Percentiles rank a stretch among this genome's conserved stretches.
Evolutionary conservation across 345 rosid species (phyloP).

Genomic region (Linum lewisii): DNA sequence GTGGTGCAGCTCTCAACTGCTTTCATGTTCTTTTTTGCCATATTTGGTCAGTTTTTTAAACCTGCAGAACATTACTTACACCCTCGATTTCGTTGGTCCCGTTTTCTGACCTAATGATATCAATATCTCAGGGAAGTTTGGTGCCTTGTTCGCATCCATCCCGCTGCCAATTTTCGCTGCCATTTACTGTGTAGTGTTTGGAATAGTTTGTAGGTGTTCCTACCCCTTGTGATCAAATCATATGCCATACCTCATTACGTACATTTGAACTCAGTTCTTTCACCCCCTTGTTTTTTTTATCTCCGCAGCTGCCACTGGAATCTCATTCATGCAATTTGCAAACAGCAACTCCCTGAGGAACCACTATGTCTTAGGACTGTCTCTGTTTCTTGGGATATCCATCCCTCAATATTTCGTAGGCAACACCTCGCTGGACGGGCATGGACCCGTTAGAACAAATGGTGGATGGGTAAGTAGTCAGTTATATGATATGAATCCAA

Average conservation of each 20-base stretch:
- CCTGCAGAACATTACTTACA: background rate
- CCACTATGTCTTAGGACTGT: conserved; percentile 68
- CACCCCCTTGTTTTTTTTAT: too few species aligned
- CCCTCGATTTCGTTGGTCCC: background rate
- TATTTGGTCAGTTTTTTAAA: conserved; percentile 56
- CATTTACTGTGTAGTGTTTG: conserved; percentile 76
- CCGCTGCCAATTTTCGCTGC: conserved; percentile 91
- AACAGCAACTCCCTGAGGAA: conserved; percentile 84
- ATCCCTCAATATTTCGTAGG: conserved; percentile 64
- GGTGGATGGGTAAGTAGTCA: conserved; percentile 80
- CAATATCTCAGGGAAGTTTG: conserved; percentile 65
- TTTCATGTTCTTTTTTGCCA: conserved; percentile 95
- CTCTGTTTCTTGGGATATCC: conserved; percentile 81
- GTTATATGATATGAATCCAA: background rate
- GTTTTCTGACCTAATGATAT: background rate
- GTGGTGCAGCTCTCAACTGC: conserved; percentile 87
- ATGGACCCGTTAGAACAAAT: conserved; percentile 68
- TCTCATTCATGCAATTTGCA: conserved; percentile 78
- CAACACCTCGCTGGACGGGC: conserved; percentile 37
- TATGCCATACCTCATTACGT: background rate
- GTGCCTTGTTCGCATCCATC: conserved; percentile 95
- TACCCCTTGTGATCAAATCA: background rate
- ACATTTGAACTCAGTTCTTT: background rate
- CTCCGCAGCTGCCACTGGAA: conserved; percentile 65
- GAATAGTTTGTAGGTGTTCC: conserved; percentile 70